Conservation (phyloP, 2,329 filamentous ascomycete genomes). For the Neurospora sp. region DNA sequence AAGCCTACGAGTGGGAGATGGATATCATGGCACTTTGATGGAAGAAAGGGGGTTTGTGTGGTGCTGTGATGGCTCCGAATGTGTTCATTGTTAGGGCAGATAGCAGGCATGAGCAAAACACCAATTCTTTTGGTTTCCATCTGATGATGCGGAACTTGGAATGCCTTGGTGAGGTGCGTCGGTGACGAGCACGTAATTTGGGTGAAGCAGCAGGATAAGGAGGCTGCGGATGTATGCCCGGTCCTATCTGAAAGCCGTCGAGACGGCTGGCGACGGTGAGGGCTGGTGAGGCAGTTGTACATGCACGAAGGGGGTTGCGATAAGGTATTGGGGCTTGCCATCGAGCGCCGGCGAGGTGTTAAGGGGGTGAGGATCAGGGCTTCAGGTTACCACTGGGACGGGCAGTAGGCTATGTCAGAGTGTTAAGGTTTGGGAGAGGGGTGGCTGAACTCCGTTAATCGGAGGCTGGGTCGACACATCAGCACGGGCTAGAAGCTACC, state of each 20-base stretch:
- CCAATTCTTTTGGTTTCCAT: neutral
- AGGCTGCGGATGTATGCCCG: neutral
- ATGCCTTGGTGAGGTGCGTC: neutral
- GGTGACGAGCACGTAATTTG: neutral
- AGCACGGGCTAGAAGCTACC: neutral
- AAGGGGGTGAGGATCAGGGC: neutral
- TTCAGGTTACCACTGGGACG: neutral
- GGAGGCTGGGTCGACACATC: neutral
- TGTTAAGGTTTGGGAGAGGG: no score
- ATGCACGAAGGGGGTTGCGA: neutral
- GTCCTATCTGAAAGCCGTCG: neutral
- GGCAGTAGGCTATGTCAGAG: neutral
- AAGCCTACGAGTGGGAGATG: neutral
- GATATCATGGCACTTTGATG: neutral
- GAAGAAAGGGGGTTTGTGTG: neutral
- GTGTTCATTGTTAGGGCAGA: neutral
- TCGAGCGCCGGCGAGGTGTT: neutral
- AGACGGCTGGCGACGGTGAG: neutral
- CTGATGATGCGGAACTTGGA: neutral
- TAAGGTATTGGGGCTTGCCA: neutral
- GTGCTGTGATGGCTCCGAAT: neutral
- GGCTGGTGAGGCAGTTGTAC: neutral
- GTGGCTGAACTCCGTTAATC: no score
- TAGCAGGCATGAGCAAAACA: neutral
- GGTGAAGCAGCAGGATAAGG: neutral